Base-by-base conservation (phyloP, 2,329 filamentous ascomycete genomes). In the Phaeomoniella chlamydospora region DNA sequence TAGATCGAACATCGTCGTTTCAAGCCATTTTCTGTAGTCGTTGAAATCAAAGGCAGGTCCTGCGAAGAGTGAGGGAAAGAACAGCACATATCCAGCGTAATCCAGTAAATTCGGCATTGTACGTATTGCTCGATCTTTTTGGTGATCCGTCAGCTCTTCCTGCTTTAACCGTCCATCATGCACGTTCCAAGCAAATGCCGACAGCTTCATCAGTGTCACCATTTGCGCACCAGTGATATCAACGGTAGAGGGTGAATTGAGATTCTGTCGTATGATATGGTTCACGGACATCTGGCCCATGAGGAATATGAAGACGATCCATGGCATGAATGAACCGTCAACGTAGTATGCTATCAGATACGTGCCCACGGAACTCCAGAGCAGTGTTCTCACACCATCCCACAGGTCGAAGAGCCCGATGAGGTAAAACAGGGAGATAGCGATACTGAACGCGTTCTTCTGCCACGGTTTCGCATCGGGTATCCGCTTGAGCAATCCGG, bases 201-300 rank as follows among this genome's bases (percentile, higher is more conserved):
- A 85, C 22, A 98, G 74, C 59, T 98, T 98, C 85, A 98, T 98
- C 43, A 96, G 79, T 47, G 96, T 62, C 19, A 98, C 90, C 90
- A 98, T 98, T 58, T 98, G 90, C 1, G 88, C 86, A 41, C 71
- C 87, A 0, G 88, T 94, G 46, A 98, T 87, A 55, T 98, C 90
- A 40, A 94, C 68, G 2, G 63, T 59, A 29, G 72, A 67, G 0
- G 82, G 73, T 41, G 74, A 68, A 46, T 80, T 68, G 29, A 70
- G 62, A 29, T 77, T 72, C 57, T 93, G 85, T 29, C 92, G 81
- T 39, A 74, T 65, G 42, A 98, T 79, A 56, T 98, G 90, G 55
- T 76, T 93, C 49, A 88, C 56, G 32, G 87, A 88, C 80, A 96
- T 83, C 60, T 98, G 88, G 37, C 78, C 79, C 88, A 98, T 96